Evolutionary conservation across 225 moss, liverwort and hornwort species (phyloP).

Genomic region (Polytrichum commune): DNA sequence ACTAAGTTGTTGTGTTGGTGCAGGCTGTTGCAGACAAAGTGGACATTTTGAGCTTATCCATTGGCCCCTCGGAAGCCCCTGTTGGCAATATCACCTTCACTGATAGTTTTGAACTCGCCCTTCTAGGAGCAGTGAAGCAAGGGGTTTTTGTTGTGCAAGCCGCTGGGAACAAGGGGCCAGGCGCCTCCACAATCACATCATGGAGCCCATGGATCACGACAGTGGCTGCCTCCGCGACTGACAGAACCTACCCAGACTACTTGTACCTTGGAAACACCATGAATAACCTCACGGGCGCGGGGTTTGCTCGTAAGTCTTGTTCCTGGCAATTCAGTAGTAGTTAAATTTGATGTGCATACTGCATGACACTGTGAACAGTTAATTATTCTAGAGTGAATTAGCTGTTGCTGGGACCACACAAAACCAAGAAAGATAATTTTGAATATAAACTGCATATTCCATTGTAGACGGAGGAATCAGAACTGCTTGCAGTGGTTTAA

Average conservation of each 20-base stretch:
- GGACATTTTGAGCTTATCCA: slow-evolving; percentile 47
- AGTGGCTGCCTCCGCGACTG: slow-evolving; percentile 52
- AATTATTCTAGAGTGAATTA: not conserved
- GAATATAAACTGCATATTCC: not conserved
- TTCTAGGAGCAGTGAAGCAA: slow-evolving; percentile 35
- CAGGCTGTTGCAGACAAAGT: slow-evolving; percentile 51
- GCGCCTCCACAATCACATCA: slow-evolving; percentile 29
- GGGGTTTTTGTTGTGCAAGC: slow-evolving; percentile 49
- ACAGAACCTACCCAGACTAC: slow-evolving; percentile 39
- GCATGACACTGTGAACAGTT: not conserved
- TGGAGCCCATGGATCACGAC: slow-evolving; percentile 56
- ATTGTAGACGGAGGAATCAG: not conserved
- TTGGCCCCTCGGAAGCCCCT: slow-evolving; percentile 26
- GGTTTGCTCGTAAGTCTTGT: slow-evolving; percentile 43
- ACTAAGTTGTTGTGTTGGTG: not conserved
- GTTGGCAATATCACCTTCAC: slow-evolving; percentile 34
- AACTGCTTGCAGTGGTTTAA: not conserved
- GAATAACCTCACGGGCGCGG: slow-evolving; percentile 30
- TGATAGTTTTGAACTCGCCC: slow-evolving; percentile 39
- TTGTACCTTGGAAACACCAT: slow-evolving; percentile 28
- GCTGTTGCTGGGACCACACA: too few species aligned
- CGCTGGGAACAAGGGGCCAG: slow-evolving; percentile 50
- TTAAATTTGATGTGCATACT: not conserved
- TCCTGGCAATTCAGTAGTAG: too few species aligned
- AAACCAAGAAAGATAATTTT: too few species aligned